Conservation (phyloP, 495 filamentous ascomycete genomes). For the Aspergillus kassunensis region DNA sequence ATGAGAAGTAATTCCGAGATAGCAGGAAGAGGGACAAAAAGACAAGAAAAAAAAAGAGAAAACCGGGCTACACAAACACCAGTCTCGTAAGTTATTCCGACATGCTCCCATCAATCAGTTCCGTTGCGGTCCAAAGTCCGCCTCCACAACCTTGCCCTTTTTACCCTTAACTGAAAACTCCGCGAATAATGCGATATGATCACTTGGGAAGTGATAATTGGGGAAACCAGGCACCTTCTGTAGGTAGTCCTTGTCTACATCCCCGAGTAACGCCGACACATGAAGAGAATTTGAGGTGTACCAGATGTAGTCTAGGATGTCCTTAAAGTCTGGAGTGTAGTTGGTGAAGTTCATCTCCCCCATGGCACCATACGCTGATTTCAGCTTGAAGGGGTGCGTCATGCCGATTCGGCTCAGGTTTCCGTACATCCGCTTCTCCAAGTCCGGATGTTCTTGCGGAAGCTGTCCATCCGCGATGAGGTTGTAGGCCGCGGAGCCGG, state of each 20-base stretch:
- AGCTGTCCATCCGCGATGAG: conserved; percentile 74
- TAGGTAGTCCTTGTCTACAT: conserved; percentile 87
- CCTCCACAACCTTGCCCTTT: conserved; percentile 70
- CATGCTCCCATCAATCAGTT: conserved; percentile 43
- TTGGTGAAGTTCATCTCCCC: conserved; percentile 92
- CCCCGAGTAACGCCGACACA: conserved; percentile 80
- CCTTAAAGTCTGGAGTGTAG: conserved; percentile 86
- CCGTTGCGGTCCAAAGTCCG: conserved; percentile 58
- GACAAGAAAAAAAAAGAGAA: conserved; percentile 31
- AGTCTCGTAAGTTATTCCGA: conserved; percentile 38
- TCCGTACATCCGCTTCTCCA: conserved; percentile 72
- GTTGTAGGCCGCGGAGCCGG: conserved; percentile 82
- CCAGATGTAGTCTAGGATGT: conserved; percentile 95
- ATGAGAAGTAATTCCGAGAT: conserved; percentile 36
- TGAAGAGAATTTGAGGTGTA: conserved; percentile 89
- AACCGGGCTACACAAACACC: conserved; percentile 41
- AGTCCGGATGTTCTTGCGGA: conserved; percentile 67
- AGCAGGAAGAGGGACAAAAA: too few species aligned
- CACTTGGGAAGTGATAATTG: conserved; percentile 95
- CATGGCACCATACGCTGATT: conserved; percentile 74
- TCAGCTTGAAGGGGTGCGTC: conserved; percentile 87
- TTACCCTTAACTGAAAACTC: conserved; percentile 92
- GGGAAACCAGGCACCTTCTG: conserved; percentile 90
- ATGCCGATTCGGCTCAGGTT: conserved; percentile 90
- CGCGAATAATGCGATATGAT: conserved; percentile 88